Conservation (phyloP, 306 rosid species). For the Fagus sylvatica region DNA sequence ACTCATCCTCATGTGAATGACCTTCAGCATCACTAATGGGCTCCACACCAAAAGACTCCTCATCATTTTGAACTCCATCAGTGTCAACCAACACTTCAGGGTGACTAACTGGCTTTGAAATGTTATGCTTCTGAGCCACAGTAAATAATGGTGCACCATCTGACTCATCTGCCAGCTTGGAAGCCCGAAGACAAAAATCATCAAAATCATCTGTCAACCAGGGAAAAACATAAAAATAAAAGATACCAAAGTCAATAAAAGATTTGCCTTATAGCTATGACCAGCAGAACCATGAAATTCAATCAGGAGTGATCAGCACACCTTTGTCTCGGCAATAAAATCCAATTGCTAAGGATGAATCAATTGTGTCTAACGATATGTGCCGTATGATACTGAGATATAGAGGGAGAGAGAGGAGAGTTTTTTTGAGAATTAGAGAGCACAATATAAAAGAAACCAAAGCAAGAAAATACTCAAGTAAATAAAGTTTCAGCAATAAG, state of each 20-base stretch:
- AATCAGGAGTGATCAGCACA: constrained; percentile 30
- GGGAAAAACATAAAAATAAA: constrained; percentile 17
- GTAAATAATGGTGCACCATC: constrained; percentile 94
- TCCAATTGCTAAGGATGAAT: constrained; percentile 95
- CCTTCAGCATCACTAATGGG: constrained; percentile 38
- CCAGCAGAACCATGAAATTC: constrained; percentile 11
- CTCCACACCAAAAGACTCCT: constrained; percentile 32
- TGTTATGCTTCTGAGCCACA: constrained; percentile 54
- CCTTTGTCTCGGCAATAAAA: constrained; percentile 96
- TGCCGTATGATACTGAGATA: constrained; percentile 59
- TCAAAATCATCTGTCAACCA: constrained; percentile 70
- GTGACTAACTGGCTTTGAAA: constrained; percentile 39
- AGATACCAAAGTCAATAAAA: not conserved
- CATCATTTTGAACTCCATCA: constrained; percentile 38
- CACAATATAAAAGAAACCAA: not conserved
- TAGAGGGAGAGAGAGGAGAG: not conserved
- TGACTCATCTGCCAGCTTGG: constrained; percentile 77
- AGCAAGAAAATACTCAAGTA: constrained; percentile 4
- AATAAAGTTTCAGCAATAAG: constrained; percentile 10
- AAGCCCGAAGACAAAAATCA: constrained; percentile 75
- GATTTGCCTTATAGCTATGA: constrained; percentile 9
- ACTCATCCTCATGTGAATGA: constrained; percentile 62
- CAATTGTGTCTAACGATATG: constrained; percentile 73
- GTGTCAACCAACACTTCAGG: constrained; percentile 36
- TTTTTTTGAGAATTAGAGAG: constrained; percentile 1